A percentile compares a stretch with the other conserved stretches of the same genome.
Evolutionary conservation across 1,139 yeast genomes (phyloP).

Genomic region (Groenewaldozyma auringiensis): DNA sequence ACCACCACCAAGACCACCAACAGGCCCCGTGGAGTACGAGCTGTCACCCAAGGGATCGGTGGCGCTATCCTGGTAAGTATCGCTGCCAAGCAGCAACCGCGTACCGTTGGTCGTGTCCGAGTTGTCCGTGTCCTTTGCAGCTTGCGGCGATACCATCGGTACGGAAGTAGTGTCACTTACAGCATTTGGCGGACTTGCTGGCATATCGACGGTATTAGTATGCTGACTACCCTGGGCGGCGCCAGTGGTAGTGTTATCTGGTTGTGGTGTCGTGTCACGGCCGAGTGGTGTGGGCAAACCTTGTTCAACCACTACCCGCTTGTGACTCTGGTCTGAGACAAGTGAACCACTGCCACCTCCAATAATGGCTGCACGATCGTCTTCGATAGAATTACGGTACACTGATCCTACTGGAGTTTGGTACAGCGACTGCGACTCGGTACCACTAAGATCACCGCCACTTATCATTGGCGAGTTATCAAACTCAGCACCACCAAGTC

Average conservation of each 20-base stretch:
- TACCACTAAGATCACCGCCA: slow-evolving; percentile 1
- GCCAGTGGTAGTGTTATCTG: neutral
- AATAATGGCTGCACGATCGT: too few relatives aligned
- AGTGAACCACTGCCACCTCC: neutral
- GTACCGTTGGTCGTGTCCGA: slow-evolving; percentile 1
- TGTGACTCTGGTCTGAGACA: neutral
- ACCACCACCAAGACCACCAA: neutral
- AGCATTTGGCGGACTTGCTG: neutral
- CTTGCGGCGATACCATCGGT: neutral
- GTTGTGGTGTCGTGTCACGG: neutral
- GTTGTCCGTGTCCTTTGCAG: neutral
- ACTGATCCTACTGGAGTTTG: neutral
- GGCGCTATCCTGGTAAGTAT: neutral
- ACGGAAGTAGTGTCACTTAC: neutral
- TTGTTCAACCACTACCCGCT: neutral
- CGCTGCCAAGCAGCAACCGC: neutral
- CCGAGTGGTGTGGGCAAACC: neutral
- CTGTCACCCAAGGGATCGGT: neutral
- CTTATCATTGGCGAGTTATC: neutral
- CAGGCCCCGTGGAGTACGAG: neutral
- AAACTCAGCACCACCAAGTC: neutral
- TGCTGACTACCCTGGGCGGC: neutral
- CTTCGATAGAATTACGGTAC: neutral
- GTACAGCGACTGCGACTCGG: neutral
- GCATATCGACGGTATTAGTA: neutral